Conservation (phyloP, 2,329 filamentous ascomycete species). For the Pseudogymnoascus sp. region DNA sequence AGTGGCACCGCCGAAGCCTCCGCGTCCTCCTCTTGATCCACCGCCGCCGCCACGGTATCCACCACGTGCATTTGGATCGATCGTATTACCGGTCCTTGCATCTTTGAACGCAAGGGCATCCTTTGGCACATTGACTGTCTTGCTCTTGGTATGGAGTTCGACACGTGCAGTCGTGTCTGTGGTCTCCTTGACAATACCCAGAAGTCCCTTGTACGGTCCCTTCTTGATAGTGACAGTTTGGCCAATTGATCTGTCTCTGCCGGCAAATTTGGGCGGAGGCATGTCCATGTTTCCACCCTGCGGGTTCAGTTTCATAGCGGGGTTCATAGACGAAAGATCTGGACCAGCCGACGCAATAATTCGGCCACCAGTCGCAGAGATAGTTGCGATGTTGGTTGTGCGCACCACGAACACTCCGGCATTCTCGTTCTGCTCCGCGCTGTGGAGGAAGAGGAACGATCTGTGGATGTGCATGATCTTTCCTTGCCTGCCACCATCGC, state of each 20-base stretch:
- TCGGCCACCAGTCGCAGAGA: constrained; percentile 89
- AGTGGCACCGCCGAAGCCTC: constrained; percentile 42
- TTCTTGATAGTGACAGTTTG: constrained; percentile 86
- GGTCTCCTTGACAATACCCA: constrained; percentile 93
- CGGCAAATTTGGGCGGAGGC: constrained; percentile 66
- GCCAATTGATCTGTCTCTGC: constrained; percentile 77
- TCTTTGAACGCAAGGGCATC: constrained; percentile 81
- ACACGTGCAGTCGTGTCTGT: constrained; percentile 81
- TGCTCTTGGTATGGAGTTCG: constrained; percentile 90
- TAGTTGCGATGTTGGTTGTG: constrained; percentile 76
- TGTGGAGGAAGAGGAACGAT: constrained; percentile 86
- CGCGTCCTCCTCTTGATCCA: constrained; percentile 39
- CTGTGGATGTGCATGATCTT: constrained; percentile 92
- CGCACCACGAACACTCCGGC: constrained; percentile 84
- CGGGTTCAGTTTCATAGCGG: constrained; percentile 69
- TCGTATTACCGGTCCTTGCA: constrained; percentile 68
- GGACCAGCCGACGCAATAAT: constrained; percentile 55
- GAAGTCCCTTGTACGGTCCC: constrained; percentile 83
- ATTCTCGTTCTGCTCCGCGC: constrained; percentile 77
- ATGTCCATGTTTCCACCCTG: constrained; percentile 45
- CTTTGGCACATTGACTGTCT: constrained; percentile 79
- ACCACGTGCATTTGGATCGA: constrained; percentile 57
- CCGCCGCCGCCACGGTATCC: constrained; percentile 40
- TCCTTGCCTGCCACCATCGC: constrained; percentile 77
- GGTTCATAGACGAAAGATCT: constrained; percentile 88